Percentiles rank a stretch among this genome's conserved stretches.
Conservation (phyloP, 78 protist species). For the Polysphondylium violaceum region DNA sequence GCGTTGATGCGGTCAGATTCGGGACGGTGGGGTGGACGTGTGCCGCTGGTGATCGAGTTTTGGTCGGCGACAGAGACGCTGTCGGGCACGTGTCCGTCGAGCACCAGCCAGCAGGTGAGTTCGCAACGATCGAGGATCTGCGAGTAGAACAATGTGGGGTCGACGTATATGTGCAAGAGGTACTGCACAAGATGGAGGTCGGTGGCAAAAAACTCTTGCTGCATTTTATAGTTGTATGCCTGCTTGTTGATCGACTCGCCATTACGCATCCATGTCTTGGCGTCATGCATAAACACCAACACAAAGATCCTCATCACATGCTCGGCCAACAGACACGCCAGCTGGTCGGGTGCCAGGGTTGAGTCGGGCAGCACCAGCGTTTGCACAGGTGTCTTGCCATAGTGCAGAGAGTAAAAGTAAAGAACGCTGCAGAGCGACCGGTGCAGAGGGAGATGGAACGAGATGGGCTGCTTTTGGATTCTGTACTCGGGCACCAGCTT, state of each 20-base stretch:
- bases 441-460: conserved; percentile 50
- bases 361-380: not conserved
- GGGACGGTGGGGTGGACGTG: not conserved
- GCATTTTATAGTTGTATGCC: not conserved
- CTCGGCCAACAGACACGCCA: not conserved
- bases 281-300: not conserved
- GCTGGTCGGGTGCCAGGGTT: not conserved
- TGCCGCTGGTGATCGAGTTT: not conserved
- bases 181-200: conserved; percentile 27
- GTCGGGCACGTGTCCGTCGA: conserved; percentile 31
- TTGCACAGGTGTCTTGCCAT: not conserved
- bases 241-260: not conserved
- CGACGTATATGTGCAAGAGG: not conserved
- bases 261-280: conserved; percentile 42
- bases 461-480: conserved; percentile 28
- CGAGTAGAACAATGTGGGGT: conserved; percentile 4
- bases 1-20: conserved; percentile 19
- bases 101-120: conserved; percentile 24
- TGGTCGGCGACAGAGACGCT: not conserved
- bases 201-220: not conserved
- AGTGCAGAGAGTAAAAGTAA: not conserved
- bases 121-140: conserved; percentile 48
- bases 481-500: conserved; percentile 12
- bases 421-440: not conserved
- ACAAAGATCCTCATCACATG: conserved; percentile 7